Base-by-base conservation (phyloP, 495 filamentous ascomycete species). In the Trichocladium uniseriatum region DNA sequence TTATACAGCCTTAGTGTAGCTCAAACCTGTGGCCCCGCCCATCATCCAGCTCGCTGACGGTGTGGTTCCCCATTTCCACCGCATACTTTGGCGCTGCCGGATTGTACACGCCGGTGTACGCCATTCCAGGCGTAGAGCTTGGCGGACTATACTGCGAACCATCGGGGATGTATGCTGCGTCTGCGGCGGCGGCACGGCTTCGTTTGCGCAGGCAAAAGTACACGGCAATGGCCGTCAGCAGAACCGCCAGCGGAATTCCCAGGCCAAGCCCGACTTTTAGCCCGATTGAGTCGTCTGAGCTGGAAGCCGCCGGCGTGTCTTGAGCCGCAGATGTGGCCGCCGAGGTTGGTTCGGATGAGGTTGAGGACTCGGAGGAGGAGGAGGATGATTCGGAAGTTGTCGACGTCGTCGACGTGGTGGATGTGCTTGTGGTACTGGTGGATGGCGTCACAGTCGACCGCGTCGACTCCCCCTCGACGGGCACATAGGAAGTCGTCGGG, bases 231-330 rank as follows among this genome's bases (percentile, higher is more conserved):
- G 31, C 57, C 1, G 43, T 39, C 5, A 46, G 7, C 18, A 60
- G 8, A 0, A 49, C 47, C 0, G 45, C 49, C 0, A 52, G 16
- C 5, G 58, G 48, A 11, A 60, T 57, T 5, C 58, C 58, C 1
- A 57, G 6, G 0, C 51, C 54, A 6, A 60, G 42, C 2, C 58
- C 58, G 19, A 57, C 27, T 35, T 57, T 57, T 0, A 57, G 35
- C 0, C 18, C 51, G 0, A 40, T 39, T 5, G 38, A 31, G 34
- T 54, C 19, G 31, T 38, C 9, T 5, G 7, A n/a, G 19, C 16
- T 15, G 15, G 22, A 5, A 19, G 28, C 18, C 27, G 14, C 24
- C 18, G 7, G 8, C n/a, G 27, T 27, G 24, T 27, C 24, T 27
- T 3, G 8, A 4, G 37, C 14, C 18, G 24, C 24, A 4, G 35